These are phyloP conservation scores for Puccinia coronata DNA, from an alignment of 1,284 basidiomycete species.

Conservation along the genomic window DNA sequence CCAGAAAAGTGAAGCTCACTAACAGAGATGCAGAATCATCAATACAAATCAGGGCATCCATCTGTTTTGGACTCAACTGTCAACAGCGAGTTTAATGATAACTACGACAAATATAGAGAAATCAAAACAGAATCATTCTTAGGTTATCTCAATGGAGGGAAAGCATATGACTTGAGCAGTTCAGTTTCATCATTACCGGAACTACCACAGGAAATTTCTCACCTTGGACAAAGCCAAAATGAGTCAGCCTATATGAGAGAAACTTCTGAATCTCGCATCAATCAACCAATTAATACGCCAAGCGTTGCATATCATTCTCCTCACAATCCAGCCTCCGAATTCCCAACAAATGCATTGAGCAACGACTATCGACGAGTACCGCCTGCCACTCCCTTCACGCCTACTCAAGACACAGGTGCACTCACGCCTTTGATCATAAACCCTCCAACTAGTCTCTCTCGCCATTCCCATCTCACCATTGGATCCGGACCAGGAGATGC, in stretches of 20 bases:
- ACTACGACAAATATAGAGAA: conserved; percentile 1
- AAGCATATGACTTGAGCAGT: no score
- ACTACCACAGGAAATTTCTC: background rate
- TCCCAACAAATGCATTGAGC: background rate
- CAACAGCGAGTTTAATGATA: conserved; percentile 27
- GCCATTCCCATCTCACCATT: conserved; percentile 9
- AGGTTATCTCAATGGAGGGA: conserved; percentile 16
- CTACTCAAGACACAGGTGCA: conserved; percentile 3
- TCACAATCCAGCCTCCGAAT: background rate
- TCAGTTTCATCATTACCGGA: background rate
- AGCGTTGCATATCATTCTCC: background rate
- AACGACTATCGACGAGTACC: conserved; percentile 8
- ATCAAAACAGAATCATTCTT: conserved; percentile 21
- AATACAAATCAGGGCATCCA: conserved; percentile 10
- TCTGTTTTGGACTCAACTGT: conserved; percentile 27
- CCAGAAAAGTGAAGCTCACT: background rate
- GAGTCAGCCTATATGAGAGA: background rate
- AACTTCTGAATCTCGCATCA: conserved; percentile 21
- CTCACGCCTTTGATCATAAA: conserved; percentile 6
- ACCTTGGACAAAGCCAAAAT: background rate
- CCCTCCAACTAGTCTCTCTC: background rate
- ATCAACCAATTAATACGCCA: background rate
- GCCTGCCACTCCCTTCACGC: conserved; percentile 3
- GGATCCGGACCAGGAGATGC: conserved; percentile 7
- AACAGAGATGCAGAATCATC: conserved; percentile 19